A percentile compares a stretch with the other conserved stretches of the same genome.
Evolutionary conservation across 768 basidiomycete genomes (phyloP).

Genomic region (Exsudoporus frostii): DNA sequence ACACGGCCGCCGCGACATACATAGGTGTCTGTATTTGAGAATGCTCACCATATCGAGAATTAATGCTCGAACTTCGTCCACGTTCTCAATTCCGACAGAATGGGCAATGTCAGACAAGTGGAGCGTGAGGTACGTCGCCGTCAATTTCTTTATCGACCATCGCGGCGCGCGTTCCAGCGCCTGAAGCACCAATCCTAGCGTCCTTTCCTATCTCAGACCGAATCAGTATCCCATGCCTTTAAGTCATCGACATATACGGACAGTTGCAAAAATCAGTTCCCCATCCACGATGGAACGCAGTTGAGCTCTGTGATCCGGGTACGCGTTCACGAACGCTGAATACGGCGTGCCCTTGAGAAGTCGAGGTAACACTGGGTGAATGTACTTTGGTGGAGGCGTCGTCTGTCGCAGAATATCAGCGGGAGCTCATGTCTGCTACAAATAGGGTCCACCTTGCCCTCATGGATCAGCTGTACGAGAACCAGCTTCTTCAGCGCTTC

Average conservation of each 20-base stretch:
- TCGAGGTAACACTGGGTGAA: slow-evolving; percentile 52
- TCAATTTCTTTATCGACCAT: slow-evolving; percentile 78
- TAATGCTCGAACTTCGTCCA: slow-evolving; percentile 54
- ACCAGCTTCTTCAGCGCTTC: slow-evolving; percentile 85
- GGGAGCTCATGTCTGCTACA: neutral
- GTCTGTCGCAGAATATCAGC: slow-evolving; percentile 18
- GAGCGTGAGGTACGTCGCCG: slow-evolving; percentile 78
- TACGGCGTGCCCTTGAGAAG: slow-evolving; percentile 71
- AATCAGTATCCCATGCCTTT: slow-evolving; percentile 6
- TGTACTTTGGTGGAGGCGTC: slow-evolving; percentile 68
- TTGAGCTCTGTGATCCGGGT: slow-evolving; percentile 51
- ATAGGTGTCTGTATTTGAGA: neutral
- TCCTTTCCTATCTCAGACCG: slow-evolving; percentile 54
- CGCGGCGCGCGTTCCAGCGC: slow-evolving; percentile 68
- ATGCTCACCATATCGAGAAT: slow-evolving; percentile 69
- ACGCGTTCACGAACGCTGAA: slow-evolving; percentile 56
- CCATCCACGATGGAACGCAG: slow-evolving; percentile 51
- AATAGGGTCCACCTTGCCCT: slow-evolving; percentile 56
- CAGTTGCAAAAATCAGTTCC: slow-evolving; percentile 52
- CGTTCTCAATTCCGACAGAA: slow-evolving; percentile 39
- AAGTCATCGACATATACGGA: slow-evolving; percentile 29
- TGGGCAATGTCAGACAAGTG: slow-evolving; percentile 69
- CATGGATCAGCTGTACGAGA: slow-evolving; percentile 73
- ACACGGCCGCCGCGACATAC: neutral
- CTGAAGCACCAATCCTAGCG: slow-evolving; percentile 63